Evolutionary conservation across 1,139 yeast species (phyloP), one percentile per base, ranked within the genome.

Genomic region (Pichia cactophila): DNA sequence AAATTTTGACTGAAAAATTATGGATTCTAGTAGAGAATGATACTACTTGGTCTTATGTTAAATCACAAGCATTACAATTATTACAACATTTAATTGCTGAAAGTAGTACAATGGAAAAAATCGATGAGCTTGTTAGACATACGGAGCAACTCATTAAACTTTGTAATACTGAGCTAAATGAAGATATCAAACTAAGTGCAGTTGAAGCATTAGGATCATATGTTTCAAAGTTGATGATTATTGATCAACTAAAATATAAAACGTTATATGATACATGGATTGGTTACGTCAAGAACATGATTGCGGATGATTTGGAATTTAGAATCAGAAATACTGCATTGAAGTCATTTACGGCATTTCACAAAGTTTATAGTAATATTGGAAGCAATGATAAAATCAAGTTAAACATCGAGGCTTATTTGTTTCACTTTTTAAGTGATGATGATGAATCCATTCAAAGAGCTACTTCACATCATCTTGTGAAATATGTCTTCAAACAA

Each of bases 381-480:
- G 46, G 47, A 8, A 23, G n/a, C 5, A 39, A 50, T n/a, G 41
- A 45, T 26, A 20, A 36, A 2, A 31, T 45, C 2, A 42, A 50
- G 20, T 33, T 55, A 4, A 43, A 53, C n/a, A 59, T 61, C 2
- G 23, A 50, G 5, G 56, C 71, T 17, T 53, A 62, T 12, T 58
- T 78, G 1, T 72, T 69, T 53, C 59, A 63, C 16, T 74, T 70
- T 52, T 62, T 82, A 16, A 69, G 72, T 47, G 94, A 85, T 61
- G 92, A 84, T 58, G 86, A 82, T 54, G 73, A 70, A 9, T 74
- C 68, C 10, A 67, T 80, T 12, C 66, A 85, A 56, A 54, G 57
- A 1, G 29, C 59, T 3, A 71, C 79, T 0, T 65, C 80, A 0
- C 42, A 55, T 3, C 66, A 64, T 48, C 54, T 75, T 14, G 62